phyloP scores from a whole-genome alignment of 257 asterid species.

The Nicotiana attenuata region DNA sequence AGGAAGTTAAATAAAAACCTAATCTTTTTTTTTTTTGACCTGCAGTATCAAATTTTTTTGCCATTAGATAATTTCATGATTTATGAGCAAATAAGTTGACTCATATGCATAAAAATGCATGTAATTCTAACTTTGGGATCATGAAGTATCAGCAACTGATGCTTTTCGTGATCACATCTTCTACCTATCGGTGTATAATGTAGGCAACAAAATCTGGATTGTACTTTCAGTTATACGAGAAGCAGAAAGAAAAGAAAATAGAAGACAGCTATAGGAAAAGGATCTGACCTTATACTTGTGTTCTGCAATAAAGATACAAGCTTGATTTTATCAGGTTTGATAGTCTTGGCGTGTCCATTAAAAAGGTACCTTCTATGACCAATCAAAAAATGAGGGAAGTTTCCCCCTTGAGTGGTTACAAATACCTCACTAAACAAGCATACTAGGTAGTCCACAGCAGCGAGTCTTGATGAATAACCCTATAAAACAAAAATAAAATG shows the following conservation, averaged over 20 bases:
- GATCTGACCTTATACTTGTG: conserved; percentile 56
- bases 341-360: conserved; percentile 83
- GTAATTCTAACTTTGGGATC: neutral
- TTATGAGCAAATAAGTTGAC: neutral
- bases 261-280: neutral
- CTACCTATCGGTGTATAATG: neutral
- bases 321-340: conserved; percentile 76
- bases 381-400: conserved; percentile 87
- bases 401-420: conserved; percentile 94
- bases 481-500: conserved; percentile 17
- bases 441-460: conserved; percentile 81
- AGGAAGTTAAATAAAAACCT: neutral
- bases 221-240: neutral
- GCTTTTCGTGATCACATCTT: neutral
- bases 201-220: neutral
- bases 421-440: conserved; percentile 84
- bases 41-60: neutral
- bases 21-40: neutral
- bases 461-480: conserved; percentile 77
- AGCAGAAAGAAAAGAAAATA: neutral
- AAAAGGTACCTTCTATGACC: conserved; percentile 77
- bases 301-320: conserved; percentile 62
- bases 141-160: neutral
- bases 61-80: neutral
- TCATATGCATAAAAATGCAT: neutral